A percentile compares a stretch with the other conserved stretches of the same genome.
These are phyloP conservation scores for Priceomyces medius DNA, from an alignment of 805 yeast genomes.

Conservation along the genomic window DNA sequence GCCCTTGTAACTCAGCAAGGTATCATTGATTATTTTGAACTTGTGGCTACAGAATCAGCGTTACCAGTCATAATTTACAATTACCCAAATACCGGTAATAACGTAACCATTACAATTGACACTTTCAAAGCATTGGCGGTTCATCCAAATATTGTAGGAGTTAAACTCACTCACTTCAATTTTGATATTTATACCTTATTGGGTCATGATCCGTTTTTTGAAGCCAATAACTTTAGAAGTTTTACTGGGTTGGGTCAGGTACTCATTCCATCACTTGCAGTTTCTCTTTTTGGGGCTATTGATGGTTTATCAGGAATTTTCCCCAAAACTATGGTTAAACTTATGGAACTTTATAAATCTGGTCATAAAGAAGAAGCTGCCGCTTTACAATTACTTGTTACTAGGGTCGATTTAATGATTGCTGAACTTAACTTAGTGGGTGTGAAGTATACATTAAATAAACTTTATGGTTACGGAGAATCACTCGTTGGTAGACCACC, in stretches of 20 bases:
- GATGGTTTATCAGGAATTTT: slow-evolving; percentile 23
- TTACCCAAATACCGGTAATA: slow-evolving; percentile 33
- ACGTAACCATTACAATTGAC: slow-evolving; percentile 18
- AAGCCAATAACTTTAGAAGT: slow-evolving; percentile 12
- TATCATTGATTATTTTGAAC: slow-evolving; percentile 22
- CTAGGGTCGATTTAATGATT: slow-evolving; percentile 25
- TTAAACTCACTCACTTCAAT: slow-evolving; percentile 20
- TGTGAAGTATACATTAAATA: slow-evolving; percentile 22
- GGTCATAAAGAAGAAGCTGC: slow-evolving; percentile 17
- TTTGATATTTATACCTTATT: slow-evolving; percentile 13
- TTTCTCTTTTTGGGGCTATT: slow-evolving; percentile 23
- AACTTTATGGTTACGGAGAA: slow-evolving; percentile 24
- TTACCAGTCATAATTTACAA: slow-evolving; percentile 31
- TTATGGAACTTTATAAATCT: slow-evolving; percentile 13
- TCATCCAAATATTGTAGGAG: slow-evolving; percentile 32
- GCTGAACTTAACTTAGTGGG: slow-evolving; percentile 31
- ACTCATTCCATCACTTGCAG: slow-evolving; percentile 21
- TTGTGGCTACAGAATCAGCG: slow-evolving; percentile 25
- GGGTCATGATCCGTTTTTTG: neutral
- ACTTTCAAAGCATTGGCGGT: slow-evolving; percentile 18
- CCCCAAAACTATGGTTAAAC: slow-evolving; percentile 19
- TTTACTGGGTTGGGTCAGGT: slow-evolving; percentile 19
- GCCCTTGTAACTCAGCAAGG: slow-evolving; percentile 21
- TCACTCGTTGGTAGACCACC: slow-evolving; percentile 31
- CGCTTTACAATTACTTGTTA: slow-evolving; percentile 20